Conservation (phyloP, 2,329 filamentous ascomycete species). For the Periconia sp. region DNA sequence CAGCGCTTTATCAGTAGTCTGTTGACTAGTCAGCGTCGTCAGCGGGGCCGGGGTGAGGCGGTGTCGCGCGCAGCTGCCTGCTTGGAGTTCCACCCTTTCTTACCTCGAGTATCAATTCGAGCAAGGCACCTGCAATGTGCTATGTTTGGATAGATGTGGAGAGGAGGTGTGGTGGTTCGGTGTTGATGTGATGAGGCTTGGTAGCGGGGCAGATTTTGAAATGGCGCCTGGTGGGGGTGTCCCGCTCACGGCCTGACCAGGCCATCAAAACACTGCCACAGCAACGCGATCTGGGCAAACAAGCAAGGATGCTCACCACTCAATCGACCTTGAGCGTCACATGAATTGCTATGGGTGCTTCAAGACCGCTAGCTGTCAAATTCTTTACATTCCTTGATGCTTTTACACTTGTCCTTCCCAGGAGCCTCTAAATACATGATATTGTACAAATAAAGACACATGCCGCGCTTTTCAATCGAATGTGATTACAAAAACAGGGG, state of each 20-base stretch:
- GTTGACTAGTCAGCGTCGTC: constrained; percentile 47
- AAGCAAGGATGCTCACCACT: too few species aligned
- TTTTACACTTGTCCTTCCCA: constrained; percentile 40
- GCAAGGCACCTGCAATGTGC: constrained; percentile 22
- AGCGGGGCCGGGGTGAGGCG: constrained; percentile 23
- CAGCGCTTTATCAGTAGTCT: constrained; percentile 42
- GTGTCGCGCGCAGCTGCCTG: constrained; percentile 23
- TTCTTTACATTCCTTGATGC: constrained; percentile 35
- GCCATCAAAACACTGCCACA: constrained; percentile 18
- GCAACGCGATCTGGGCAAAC: constrained; percentile 29
- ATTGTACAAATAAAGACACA: constrained; percentile 43
- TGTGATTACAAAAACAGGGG: constrained; percentile 29
- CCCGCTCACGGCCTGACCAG: constrained; percentile 1
- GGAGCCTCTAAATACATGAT: constrained; percentile 42
- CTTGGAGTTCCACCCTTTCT: constrained; percentile 18
- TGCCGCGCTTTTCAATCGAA: constrained; percentile 45
- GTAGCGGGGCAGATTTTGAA: constrained; percentile 23
- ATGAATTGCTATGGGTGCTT: neutral
- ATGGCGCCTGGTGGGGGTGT: constrained; percentile 27
- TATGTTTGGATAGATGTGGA: constrained; percentile 20
- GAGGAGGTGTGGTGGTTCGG: constrained; percentile 20
- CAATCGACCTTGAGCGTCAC: too few species aligned
- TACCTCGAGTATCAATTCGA: constrained; percentile 35
- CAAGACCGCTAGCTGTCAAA: constrained; percentile 3
- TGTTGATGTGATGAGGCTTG: constrained; percentile 31